A percentile compares a stretch with the other conserved stretches of the same genome.
Conservation (phyloP, 345 rosid genomes). For the Acer negundo region DNA sequence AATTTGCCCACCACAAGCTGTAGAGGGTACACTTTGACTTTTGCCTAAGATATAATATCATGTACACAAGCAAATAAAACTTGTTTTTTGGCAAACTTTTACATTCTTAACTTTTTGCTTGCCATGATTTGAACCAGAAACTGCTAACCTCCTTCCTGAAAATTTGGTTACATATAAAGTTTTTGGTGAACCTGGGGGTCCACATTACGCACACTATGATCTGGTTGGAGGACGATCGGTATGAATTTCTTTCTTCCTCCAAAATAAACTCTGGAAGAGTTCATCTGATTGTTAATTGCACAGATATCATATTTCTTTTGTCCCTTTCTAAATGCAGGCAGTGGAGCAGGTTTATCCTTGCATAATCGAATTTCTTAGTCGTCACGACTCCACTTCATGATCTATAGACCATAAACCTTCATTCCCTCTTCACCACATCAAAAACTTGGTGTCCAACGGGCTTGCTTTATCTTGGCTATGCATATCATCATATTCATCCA, state of each 20-base stretch:
- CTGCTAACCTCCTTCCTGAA: conserved; percentile 55
- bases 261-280: neutral
- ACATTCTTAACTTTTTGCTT: conserved; percentile 10
- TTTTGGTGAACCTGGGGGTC: conserved; percentile 64
- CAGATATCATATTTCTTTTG: neutral
- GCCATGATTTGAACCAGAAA: conserved; percentile 41
- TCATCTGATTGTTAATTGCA: conserved; percentile 21
- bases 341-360: conserved; percentile 90
- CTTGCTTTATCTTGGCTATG: neutral
- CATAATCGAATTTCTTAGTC: conserved; percentile 66
- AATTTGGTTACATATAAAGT: conserved; percentile 56
- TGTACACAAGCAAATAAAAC: neutral
- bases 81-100: conserved; percentile 2
- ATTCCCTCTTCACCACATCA: neutral
- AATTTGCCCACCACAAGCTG: conserved; percentile 95
- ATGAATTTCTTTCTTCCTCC: conserved; percentile 27
- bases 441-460: neutral
- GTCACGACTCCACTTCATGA: conserved; percentile 45
- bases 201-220: conserved; percentile 81
- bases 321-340: conserved; percentile 52
- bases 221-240: conserved; percentile 74
- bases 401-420: conserved; percentile 4
- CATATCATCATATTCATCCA: neutral
- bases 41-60: neutral
- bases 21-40: conserved; percentile 55